Conservation (phyloP, 2,329 filamentous ascomycete genomes). For the Ceratocystis papillata region DNA sequence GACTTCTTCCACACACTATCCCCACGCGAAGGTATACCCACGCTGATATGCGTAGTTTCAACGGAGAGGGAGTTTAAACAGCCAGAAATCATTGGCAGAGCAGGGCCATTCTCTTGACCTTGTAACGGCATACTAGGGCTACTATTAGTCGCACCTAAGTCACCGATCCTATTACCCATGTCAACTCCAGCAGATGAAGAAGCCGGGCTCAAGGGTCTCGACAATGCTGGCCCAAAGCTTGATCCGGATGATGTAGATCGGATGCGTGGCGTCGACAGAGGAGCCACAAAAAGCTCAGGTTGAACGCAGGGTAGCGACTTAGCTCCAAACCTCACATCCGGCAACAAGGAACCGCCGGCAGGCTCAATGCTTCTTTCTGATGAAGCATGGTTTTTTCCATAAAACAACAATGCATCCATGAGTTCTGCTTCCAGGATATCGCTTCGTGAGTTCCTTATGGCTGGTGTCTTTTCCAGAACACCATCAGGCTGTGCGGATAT, state of each 20-base stretch:
- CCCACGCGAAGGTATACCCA: neutral
- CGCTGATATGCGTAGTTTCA: neutral
- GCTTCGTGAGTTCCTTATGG: neutral
- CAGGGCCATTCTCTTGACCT: neutral
- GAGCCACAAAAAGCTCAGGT: neutral
- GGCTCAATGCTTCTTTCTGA: neutral
- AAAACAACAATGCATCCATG: constrained; percentile 10
- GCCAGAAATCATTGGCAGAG: neutral
- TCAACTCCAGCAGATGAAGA: neutral
- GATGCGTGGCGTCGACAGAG: constrained; percentile 10
- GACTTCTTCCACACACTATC: constrained; percentile 13
- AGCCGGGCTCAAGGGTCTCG: neutral
- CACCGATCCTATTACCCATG: no score
- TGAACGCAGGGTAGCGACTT: neutral
- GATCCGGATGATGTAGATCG: neutral
- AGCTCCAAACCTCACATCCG: neutral
- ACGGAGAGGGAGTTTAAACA: neutral
- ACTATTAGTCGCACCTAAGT: neutral
- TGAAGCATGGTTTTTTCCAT: neutral
- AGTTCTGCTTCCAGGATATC: constrained; percentile 13
- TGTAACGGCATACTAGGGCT: neutral
- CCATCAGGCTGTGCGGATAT: neutral
- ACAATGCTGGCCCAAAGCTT: neutral
- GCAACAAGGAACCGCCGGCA: neutral
- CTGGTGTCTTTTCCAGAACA: neutral